Conservation (phyloP, 352 stramenopile species). For the Pythium chondricola region DNA sequence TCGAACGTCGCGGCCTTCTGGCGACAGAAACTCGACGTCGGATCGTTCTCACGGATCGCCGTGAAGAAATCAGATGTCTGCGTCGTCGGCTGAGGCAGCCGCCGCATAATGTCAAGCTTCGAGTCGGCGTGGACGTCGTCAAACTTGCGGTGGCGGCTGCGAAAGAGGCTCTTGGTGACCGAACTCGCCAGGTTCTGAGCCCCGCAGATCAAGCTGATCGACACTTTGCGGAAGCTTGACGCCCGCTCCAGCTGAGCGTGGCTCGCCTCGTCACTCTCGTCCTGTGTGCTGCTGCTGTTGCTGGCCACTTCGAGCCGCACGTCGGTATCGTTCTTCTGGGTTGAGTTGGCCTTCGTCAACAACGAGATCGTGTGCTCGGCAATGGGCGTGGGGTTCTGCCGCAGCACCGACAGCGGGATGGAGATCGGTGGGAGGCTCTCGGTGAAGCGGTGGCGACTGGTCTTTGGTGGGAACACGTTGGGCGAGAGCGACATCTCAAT, state of each 20-base stretch:
- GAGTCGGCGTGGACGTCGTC: constrained; percentile 36
- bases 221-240: constrained; percentile 56
- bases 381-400: constrained; percentile 51
- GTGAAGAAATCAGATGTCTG: constrained; percentile 75
- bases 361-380: constrained; percentile 23
- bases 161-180: constrained; percentile 67
- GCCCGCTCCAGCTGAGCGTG: not conserved
- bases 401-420: constrained; percentile 67
- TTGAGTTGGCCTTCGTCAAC: constrained; percentile 1
- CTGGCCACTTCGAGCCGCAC: not conserved
- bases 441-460: constrained; percentile 74
- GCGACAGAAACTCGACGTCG: constrained; percentile 71
- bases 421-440: constrained; percentile 79
- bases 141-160: constrained; percentile 57
- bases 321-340: not conserved
- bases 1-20: constrained; percentile 74
- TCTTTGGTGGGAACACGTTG: constrained; percentile 81
- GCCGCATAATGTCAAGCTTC: constrained; percentile 69
- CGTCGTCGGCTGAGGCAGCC: constrained; percentile 28
- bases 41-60: constrained; percentile 75
- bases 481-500: constrained; percentile 78
- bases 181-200: constrained; percentile 67
- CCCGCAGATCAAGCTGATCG: constrained; percentile 69
- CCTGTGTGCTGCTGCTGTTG: not conserved
- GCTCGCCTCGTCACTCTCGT: not conserved